Percentiles rank a stretch among this genome's conserved stretches.
These are phyloP conservation scores for Podospora pseudocomata DNA, from an alignment of 495 filamentous ascomycete species.

Conservation along the genomic window DNA sequence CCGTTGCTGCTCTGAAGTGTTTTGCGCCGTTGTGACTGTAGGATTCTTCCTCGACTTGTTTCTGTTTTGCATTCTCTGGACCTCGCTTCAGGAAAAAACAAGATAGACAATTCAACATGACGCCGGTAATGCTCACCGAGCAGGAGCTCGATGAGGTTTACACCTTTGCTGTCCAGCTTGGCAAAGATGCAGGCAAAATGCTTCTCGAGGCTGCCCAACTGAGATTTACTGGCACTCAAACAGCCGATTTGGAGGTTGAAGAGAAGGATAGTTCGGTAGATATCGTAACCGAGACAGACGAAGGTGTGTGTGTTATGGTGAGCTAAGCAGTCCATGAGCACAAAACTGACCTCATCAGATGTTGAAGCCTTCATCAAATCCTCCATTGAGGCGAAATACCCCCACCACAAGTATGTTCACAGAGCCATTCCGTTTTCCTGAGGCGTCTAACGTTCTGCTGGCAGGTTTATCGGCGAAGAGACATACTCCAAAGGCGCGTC, in stretches of 20 bases:
- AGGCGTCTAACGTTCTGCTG: slow-evolving; percentile 1
- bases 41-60: not conserved
- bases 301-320: slow-evolving; percentile 41
- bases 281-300: slow-evolving; percentile 67
- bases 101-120: not conserved
- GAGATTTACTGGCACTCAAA: slow-evolving; percentile 36
- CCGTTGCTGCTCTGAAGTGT: not conserved
- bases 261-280: slow-evolving; percentile 68
- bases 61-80: not conserved
- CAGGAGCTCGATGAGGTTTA: slow-evolving; percentile 57
- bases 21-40: not conserved
- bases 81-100: not conserved
- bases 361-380: slow-evolving; percentile 62
- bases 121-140: not conserved
- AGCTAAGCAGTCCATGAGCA: not conserved
- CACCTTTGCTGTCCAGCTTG: slow-evolving; percentile 60
- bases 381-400: slow-evolving; percentile 54
- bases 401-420: slow-evolving; percentile 53
- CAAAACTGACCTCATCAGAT: slow-evolving; percentile 41
- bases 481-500: slow-evolving; percentile 57
- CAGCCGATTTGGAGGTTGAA: slow-evolving; percentile 26
- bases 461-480: slow-evolving; percentile 69
- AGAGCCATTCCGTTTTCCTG: not conserved
- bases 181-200: slow-evolving; percentile 58
- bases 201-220: slow-evolving; percentile 51